A percentile compares a stretch with the other conserved stretches of the same genome.
phyloP scores from a whole-genome alignment of 2,329 filamentous ascomycete species.

The Trichoderma koningii region DNA sequence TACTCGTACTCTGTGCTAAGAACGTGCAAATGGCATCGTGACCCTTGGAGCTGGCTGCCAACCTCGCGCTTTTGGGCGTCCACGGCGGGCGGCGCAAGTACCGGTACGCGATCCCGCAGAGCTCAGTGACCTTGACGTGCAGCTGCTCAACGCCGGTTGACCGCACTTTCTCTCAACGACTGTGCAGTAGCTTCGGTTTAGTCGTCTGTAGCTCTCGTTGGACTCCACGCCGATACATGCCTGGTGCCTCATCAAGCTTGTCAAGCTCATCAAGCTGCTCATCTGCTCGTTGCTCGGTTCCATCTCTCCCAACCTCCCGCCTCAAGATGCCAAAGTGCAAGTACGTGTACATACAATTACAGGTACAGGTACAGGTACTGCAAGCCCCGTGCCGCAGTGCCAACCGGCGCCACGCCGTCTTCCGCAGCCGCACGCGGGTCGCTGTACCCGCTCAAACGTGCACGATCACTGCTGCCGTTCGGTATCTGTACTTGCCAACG shows the following conservation, averaged over 20 bases:
- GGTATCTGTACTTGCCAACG: too few relatives aligned
- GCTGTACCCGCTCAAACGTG: neutral
- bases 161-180: slow-evolving; percentile 7
- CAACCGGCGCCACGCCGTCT: slow-evolving; percentile 7
- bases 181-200: slow-evolving; percentile 16
- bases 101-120: neutral
- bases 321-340: too few relatives aligned
- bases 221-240: slow-evolving; percentile 3
- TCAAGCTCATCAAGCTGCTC: too few relatives aligned
- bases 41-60: too few relatives aligned
- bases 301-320: neutral
- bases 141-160: neutral
- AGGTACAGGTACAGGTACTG: neutral
- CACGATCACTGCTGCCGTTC: neutral
- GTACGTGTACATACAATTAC: too few relatives aligned
- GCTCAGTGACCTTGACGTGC: neutral
- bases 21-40: too few relatives aligned
- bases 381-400: neutral
- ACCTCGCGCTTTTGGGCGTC: too few relatives aligned
- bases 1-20: too few relatives aligned
- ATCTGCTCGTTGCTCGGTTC: neutral
- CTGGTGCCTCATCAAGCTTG: too few relatives aligned
- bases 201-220: slow-evolving; percentile 1
- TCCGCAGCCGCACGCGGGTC: slow-evolving; percentile 19
- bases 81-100: neutral